Percentiles rank a stretch among this genome's conserved stretches.
phyloP scores from a whole-genome alignment of 164 flowering plant genomes.

The Liquidambar formosana region DNA sequence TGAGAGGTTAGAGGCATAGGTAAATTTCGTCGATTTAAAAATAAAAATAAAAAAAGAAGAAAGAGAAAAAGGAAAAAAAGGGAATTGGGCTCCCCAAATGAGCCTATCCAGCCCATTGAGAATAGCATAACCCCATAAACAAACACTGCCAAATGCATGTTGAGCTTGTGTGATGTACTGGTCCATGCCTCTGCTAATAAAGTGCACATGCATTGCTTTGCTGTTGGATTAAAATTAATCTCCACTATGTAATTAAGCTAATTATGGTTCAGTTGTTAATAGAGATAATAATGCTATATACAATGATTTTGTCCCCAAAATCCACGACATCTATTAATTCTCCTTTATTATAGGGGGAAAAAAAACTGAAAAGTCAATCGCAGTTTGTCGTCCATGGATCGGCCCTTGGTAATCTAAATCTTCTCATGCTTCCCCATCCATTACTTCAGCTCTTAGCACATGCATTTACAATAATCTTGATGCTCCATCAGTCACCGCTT shows the following conservation, averaged over 20 bases:
- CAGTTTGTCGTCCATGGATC: neutral
- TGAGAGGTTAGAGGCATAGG: too few relatives aligned
- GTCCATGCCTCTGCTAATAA: too few relatives aligned
- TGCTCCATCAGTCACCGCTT: conserved; percentile 9
- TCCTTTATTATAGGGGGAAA: neutral
- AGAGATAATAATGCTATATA: neutral
- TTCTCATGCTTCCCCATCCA: conserved; percentile 5
- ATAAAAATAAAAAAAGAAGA: too few relatives aligned
- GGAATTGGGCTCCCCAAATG: too few relatives aligned
- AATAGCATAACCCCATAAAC: too few relatives aligned
- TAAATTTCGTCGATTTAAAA: too few relatives aligned
- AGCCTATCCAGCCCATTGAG: neutral
- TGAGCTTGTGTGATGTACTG: too few relatives aligned
- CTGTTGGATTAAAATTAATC: neutral
- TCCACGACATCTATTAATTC: conserved; percentile 1
- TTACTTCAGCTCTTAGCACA: conserved; percentile 12
- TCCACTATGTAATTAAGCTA: neutral
- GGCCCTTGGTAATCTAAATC: neutral
- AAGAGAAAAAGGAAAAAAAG: too few relatives aligned
- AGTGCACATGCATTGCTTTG: neutral
- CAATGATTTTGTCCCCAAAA: conserved; percentile 1
- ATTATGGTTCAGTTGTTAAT: neutral
- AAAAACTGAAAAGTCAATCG: neutral
- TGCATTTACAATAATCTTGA: neutral
- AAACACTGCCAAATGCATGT: too few relatives aligned